Evolutionary conservation across 2,329 filamentous ascomycete species (phyloP), one percentile per base, ranked within the genome.

Genomic region (Xylaria sp.): DNA sequence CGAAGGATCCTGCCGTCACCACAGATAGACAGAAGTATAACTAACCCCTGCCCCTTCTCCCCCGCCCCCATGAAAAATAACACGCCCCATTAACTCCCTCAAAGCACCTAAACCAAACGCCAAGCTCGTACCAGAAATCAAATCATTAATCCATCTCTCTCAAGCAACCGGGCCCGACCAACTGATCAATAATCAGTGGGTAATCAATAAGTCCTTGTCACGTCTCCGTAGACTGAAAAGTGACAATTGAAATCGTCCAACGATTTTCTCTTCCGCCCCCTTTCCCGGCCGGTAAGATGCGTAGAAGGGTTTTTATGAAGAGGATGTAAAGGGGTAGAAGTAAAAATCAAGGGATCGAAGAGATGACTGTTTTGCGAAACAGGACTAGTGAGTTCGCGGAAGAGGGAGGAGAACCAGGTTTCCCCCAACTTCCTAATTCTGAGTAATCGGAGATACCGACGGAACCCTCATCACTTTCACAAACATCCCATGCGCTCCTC

Each of bases 401-500:
- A n/a, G n/a, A n/a, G n/a, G n/a, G n/a, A n/a, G n/a, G n/a, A n/a
- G n/a, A n/a, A n/a, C n/a, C n/a, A n/a, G n/a, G n/a, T n/a, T n/a
- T n/a, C n/a, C n/a, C n/a, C n/a, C n/a, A n/a, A n/a, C n/a, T n/a
- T n/a, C n/a, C n/a, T n/a, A n/a, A n/a, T n/a, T n/a, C n/a, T n/a
- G n/a, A n/a, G n/a, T n/a, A n/a, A n/a, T n/a, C n/a, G n/a, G n/a
- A n/a, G n/a, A n/a, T n/a, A n/a, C n/a, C n/a, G n/a, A n/a, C n/a
- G n/a, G n/a, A n/a, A n/a, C n/a, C n/a, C n/a, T n/a, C n/a, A n/a
- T n/a, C 23, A 17, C 19, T 11, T 62, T 71, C 71, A 78, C 50
- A 80, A 75, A 19, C 75, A 77, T 67, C 78, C 77, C 72, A 63
- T 86, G 55, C 85, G 80, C 77, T 88, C 86, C 75, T 88, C 86